A percentile compares a stretch with the other conserved stretches of the same genome.
Conservation (phyloP, 306 rosid species). For the Vachellia pachyceras region DNA sequence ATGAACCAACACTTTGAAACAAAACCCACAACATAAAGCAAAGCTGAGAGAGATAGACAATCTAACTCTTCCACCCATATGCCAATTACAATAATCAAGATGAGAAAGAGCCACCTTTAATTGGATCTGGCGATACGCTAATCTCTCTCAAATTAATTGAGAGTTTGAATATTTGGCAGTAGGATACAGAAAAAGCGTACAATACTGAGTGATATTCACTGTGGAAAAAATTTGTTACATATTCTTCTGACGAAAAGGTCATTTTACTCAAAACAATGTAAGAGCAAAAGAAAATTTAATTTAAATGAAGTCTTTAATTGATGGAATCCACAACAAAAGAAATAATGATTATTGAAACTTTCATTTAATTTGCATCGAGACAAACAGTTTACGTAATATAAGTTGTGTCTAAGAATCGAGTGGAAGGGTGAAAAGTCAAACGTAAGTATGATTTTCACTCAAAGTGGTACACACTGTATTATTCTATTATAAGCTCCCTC, state of each 20-base stretch:
- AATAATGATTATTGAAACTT: not conserved
- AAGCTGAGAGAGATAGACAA: slow-evolving; percentile 3
- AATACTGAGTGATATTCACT: too few species aligned
- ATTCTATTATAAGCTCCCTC: not conserved
- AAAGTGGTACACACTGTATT: not conserved
- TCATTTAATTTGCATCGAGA: not conserved
- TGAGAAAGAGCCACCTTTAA: too few species aligned
- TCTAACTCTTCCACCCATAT: slow-evolving; percentile 6
- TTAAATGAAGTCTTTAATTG: not conserved
- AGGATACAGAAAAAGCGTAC: too few species aligned
- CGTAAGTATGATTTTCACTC: not conserved
- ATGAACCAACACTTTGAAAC: slow-evolving; percentile 1
- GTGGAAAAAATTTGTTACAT: too few species aligned
- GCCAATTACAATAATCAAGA: slow-evolving; percentile 4
- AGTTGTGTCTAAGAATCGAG: slow-evolving; percentile 1
- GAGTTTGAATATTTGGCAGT: too few species aligned
- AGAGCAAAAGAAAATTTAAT: not conserved
- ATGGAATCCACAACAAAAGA: not conserved
- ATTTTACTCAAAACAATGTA: not conserved
- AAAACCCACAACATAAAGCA: slow-evolving; percentile 6
- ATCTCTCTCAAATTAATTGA: too few species aligned
- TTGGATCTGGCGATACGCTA: too few species aligned
- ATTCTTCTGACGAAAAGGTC: not conserved
- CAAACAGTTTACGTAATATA: not conserved
- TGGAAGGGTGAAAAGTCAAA: not conserved